Evolutionary conservation across 31 red algal species (phyloP).

Genomic region (Porphyra umbilicalis): DNA sequence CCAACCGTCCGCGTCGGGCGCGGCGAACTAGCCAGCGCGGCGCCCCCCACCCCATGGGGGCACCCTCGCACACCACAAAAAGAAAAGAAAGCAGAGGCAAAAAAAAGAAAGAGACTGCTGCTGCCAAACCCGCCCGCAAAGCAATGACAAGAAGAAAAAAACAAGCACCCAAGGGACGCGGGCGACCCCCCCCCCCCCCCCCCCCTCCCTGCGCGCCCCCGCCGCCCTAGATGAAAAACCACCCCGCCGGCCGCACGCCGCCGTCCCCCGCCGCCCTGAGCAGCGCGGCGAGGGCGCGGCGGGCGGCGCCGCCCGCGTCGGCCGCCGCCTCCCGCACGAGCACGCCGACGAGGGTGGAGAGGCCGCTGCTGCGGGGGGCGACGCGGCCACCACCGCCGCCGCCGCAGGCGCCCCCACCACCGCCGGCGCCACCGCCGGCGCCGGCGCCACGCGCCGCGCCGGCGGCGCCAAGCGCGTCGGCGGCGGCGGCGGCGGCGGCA

Average conservation of each 20-base stretch:
- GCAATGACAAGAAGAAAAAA: background rate
- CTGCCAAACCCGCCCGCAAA: too few species aligned
- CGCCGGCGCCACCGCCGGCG: background rate
- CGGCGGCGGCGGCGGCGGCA: background rate
- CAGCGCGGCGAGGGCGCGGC: background rate
- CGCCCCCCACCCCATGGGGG: too few species aligned
- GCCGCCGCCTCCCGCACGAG: background rate
- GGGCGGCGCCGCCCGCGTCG: background rate
- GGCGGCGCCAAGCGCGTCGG: background rate
- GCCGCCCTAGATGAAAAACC: background rate
- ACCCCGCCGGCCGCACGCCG: background rate
- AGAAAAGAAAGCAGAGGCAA: too few species aligned
- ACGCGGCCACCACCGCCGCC: background rate
- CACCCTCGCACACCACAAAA: too few species aligned
- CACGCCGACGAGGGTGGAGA: background rate
- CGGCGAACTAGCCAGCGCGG: too few species aligned
- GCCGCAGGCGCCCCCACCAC: background rate
- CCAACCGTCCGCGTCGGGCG: too few species aligned
- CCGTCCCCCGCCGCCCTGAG: background rate
- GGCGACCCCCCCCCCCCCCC: background rate
- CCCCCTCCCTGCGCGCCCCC: background rate
- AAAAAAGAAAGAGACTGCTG: too few species aligned
- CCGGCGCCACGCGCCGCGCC: background rate
- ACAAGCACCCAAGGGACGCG: background rate
- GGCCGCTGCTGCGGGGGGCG: too few species aligned